Evolutionary conservation across 306 rosid species (phyloP), one percentile per base, ranked within the genome.

Genomic region (Trichosanthes cucumerina): DNA sequence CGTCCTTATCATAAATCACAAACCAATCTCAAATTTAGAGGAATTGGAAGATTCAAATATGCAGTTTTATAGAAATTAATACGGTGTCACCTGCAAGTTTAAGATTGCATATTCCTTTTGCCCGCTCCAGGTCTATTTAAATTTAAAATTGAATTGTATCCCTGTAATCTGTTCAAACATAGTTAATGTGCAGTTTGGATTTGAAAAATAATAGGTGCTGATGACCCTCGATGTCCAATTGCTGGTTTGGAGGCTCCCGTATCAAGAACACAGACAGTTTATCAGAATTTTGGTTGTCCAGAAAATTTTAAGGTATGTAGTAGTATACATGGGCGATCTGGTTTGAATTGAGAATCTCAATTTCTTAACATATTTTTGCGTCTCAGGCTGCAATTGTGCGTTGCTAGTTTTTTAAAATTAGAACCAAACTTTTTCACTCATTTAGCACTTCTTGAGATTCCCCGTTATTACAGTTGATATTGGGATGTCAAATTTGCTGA

Each of bases 221-320:
- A 88, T 82, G 97, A 95, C 85, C 97, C 90, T 80, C 88, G 93
- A 69, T 92, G 97, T 75, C 97, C 92, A 9, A 52, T 81, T 50
- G 87, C 43, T 33, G 97, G 99, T 74, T 81, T 92, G 85, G 86
- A 86, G 28, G 74, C 66, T 79, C 82, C 87, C 9, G 58, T 43
- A 53, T 76, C 84, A 69, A 83, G 82, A 79, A 86, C 88, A 62
- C 38, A 56, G 80, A 54, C 77, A 83, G 90, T 86, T 23, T 89
- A 92, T 18, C 79, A 11, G 82, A 83, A 62, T 70, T 82, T 83
- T 57, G 75, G 86, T 38, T 36, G 79, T 78, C 58, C 21, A 41
- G 89, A 90, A 53, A 83, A 88, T 52, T 92, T 91, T 15, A 83
- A 92, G 93, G 99, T 94, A 86, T 62, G 66, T 59, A n/a, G n/a